Evolutionary conservation across 2,329 filamentous ascomycete genomes (phyloP), one percentile per base, ranked within the genome.

Genomic region (Neophaeococcomyces mojaviensis): DNA sequence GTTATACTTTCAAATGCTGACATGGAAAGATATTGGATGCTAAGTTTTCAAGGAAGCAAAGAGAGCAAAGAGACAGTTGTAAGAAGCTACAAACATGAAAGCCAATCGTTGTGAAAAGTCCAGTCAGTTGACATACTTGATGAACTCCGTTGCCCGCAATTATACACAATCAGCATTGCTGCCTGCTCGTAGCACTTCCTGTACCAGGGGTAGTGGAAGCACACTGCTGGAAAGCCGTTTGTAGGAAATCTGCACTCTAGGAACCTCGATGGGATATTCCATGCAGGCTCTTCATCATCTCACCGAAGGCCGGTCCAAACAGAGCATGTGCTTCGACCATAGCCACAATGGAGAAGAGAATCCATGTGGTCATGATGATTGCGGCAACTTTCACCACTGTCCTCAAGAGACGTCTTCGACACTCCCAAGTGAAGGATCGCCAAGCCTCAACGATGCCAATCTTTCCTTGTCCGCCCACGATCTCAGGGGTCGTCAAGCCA

Each of bases 381-480:
- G 71, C 63, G 51, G 80, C 72, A 56, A 83, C 73, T 78, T 94
- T 94, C 66, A 74, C 68, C 58, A 87, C 84, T 26, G 92, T 74
- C 67, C 84, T 81, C 59, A 88, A 65, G 40, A 94, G 74, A 46
- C 88, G 79, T 55, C 81, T 71, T 64, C 87, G 83, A 36, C 86
- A 81, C 49, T 79, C 71, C 64, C 77, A 78, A 62, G 82, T 79
- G 64, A 95, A 89, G 30, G 80, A 86, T 57, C 73, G 76, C 86
- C 88, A 89, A 1, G 88, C 88, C 57, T 90, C 84, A 40, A 77
- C 63, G 59, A 90, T 76, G 33, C 83, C 78, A 51, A 86, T 74
- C 55, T 78, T 81, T 54, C 86, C 85, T 52, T 74, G 77, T 45
- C 84, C 86, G 49, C 79, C 82, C n/a, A 88, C 71, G 40, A 88